phyloP scores from a whole-genome alignment of 805 yeast genomes.

The Starmerella etchellsii region DNA sequence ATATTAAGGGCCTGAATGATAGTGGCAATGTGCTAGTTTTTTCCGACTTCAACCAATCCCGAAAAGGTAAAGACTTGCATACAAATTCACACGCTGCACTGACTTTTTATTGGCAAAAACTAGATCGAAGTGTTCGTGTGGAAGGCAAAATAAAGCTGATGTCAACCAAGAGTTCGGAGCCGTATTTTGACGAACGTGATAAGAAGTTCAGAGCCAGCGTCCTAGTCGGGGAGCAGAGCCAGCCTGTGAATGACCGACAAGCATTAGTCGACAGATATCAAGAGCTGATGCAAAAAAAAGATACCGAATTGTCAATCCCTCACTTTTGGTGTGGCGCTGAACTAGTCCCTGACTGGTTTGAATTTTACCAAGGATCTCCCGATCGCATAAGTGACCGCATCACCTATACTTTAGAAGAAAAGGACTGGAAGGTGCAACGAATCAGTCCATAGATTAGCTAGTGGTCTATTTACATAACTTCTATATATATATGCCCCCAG shows the following conservation, averaged over 20 bases:
- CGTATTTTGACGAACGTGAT: slow-evolving; percentile 76
- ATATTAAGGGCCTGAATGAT: slow-evolving; percentile 75
- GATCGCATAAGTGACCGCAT: slow-evolving; percentile 84
- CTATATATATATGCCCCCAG: too few species aligned
- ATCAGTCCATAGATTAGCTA: slow-evolving; percentile 7
- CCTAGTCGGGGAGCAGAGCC: slow-evolving; percentile 85
- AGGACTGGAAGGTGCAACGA: slow-evolving; percentile 40
- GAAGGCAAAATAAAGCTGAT: slow-evolving; percentile 74
- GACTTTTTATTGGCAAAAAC: slow-evolving; percentile 79
- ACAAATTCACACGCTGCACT: slow-evolving; percentile 69
- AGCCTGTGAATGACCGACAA: slow-evolving; percentile 41
- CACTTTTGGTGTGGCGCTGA: slow-evolving; percentile 91
- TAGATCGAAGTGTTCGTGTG: slow-evolving; percentile 84
- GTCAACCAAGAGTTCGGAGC: slow-evolving; percentile 52
- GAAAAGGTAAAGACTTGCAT: slow-evolving; percentile 56
- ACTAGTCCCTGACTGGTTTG: slow-evolving; percentile 75
- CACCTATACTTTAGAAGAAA: slow-evolving; percentile 44
- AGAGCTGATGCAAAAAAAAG: slow-evolving; percentile 42
- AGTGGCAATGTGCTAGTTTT: slow-evolving; percentile 64
- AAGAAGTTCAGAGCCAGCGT: slow-evolving; percentile 89
- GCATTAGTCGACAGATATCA: slow-evolving; percentile 45
- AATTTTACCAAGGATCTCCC: slow-evolving; percentile 93
- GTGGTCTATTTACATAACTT: not conserved
- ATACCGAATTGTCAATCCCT: slow-evolving; percentile 65
- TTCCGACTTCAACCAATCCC: slow-evolving; percentile 80